A percentile compares a stretch with the other conserved stretches of the same genome.
Evolutionary conservation across 2,329 filamentous ascomycete species (phyloP).

Genomic region (Verticillium nonalfalfae): DNA sequence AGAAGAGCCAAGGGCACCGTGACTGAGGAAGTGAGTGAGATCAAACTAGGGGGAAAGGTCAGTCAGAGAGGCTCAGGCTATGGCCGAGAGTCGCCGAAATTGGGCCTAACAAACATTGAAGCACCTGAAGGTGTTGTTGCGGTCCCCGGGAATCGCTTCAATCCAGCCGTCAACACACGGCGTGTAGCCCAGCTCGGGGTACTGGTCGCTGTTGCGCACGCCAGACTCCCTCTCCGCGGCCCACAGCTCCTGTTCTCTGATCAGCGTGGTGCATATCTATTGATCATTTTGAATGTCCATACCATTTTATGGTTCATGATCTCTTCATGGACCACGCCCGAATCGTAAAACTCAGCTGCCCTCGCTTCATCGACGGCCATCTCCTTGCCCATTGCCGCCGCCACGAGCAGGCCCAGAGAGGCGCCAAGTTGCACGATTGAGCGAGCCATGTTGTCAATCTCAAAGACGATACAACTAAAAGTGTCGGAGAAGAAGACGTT

Average conservation of each 20-base stretch:
- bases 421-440: background rate
- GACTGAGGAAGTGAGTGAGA: conserved; percentile 48
- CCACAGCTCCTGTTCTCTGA: background rate
- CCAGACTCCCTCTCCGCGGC: background rate
- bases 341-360: conserved; percentile 11
- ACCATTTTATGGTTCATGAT: conserved; percentile 7
- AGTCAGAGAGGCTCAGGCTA: background rate
- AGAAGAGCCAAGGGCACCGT: conserved; percentile 43
- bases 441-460: background rate
- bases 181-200: conserved; percentile 29
- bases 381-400: conserved; percentile 7
- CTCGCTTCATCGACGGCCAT: conserved; percentile 9
- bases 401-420: background rate
- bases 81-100: too few species aligned
- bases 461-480: background rate
- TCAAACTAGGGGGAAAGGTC: conserved; percentile 21
- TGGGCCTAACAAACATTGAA: conserved; percentile 26
- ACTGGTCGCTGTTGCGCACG: conserved; percentile 22
- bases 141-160: conserved; percentile 35
- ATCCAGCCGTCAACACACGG: conserved; percentile 35
- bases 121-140: conserved; percentile 40
- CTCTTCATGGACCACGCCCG: conserved; percentile 11
- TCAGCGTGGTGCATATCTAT: background rate
- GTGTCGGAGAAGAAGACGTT: background rate
- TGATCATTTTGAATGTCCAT: background rate